Percentiles rank a stretch among this genome's conserved stretches.
phyloP scores from a whole-genome alignment of 768 basidiomycete species.

The Polyporus arcularius region DNA sequence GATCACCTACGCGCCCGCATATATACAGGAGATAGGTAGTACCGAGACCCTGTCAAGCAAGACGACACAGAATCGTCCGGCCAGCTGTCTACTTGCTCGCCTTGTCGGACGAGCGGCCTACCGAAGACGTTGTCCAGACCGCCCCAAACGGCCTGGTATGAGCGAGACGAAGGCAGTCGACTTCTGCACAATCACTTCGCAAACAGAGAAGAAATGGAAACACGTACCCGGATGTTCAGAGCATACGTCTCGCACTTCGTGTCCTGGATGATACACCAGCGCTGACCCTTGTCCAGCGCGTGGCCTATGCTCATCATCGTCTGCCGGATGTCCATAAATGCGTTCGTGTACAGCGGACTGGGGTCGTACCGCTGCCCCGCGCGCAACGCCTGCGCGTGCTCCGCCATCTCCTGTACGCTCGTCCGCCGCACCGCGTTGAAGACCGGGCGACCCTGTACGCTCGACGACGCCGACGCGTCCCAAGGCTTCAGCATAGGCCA shows the following conservation, averaged over 20 bases:
- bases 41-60: too few species aligned
- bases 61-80: too few species aligned
- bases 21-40: too few species aligned
- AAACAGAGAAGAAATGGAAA: background rate
- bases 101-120: too few species aligned
- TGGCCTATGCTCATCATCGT: conserved; percentile 16
- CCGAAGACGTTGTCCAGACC: too few species aligned
- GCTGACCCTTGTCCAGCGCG: conserved; percentile 9
- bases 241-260: conserved; percentile 1
- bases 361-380: background rate
- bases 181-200: background rate
- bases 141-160: background rate
- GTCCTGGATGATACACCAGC: conserved; percentile 14
- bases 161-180: too few species aligned
- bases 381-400: background rate
- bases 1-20: too few species aligned
- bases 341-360: conserved; percentile 5
- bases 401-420: background rate
- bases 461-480: background rate
- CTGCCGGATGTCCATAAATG: conserved; percentile 22
- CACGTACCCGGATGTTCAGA: conserved; percentile 12
- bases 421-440: background rate
- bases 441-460: background rate
- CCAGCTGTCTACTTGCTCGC: too few species aligned
- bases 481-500: conserved; percentile 2